Percentiles rank a stretch among this genome's conserved stretches.
These are phyloP conservation scores for Sparassis latifolia DNA, from an alignment of 1,284 basidiomycete genomes.

Conservation along the genomic window DNA sequence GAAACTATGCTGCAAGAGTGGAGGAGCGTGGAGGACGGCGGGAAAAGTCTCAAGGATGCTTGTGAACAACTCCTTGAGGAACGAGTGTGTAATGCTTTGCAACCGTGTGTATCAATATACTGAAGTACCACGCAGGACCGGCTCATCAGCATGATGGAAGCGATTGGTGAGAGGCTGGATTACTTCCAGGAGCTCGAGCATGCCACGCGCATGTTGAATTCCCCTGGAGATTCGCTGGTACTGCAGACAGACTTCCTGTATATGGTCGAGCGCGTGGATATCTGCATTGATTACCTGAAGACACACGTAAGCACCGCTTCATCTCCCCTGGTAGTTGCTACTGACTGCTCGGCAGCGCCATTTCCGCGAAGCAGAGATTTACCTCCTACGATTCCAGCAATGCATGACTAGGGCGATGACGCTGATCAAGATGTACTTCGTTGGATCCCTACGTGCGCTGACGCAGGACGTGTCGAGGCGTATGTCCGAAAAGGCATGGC, in stretches of 20 bases:
- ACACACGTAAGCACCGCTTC: slow-evolving; percentile 58
- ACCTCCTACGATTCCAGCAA: slow-evolving; percentile 89
- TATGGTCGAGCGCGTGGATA: slow-evolving; percentile 89
- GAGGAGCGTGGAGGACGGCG: slow-evolving; percentile 82
- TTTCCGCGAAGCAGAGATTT: slow-evolving; percentile 86
- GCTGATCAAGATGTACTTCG: slow-evolving; percentile 90
- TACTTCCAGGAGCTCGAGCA: slow-evolving; percentile 91
- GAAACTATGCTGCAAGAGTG: slow-evolving; percentile 77
- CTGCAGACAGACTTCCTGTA: slow-evolving; percentile 85
- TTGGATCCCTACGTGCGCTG: slow-evolving; percentile 72
- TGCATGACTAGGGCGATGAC: slow-evolving; percentile 96
- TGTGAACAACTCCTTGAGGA: slow-evolving; percentile 85
- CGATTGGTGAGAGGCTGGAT: slow-evolving; percentile 70
- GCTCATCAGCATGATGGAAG: slow-evolving; percentile 71
- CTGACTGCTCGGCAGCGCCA: slow-evolving; percentile 51
- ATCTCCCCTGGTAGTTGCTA: background rate
- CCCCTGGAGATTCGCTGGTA: slow-evolving; percentile 86
- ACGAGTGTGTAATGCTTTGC: slow-evolving; percentile 45
- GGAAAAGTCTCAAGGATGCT: slow-evolving; percentile 82
- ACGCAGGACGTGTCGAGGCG: slow-evolving; percentile 70
- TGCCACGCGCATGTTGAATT: slow-evolving; percentile 86
- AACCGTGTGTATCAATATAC: background rate
- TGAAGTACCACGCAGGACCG: slow-evolving; percentile 45
- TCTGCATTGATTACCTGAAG: slow-evolving; percentile 85
- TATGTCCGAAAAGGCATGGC: slow-evolving; percentile 61